Evolutionary conservation across 2,329 filamentous ascomycete genomes (phyloP).

Genomic region (Fragosphaeria purpurea): DNA sequence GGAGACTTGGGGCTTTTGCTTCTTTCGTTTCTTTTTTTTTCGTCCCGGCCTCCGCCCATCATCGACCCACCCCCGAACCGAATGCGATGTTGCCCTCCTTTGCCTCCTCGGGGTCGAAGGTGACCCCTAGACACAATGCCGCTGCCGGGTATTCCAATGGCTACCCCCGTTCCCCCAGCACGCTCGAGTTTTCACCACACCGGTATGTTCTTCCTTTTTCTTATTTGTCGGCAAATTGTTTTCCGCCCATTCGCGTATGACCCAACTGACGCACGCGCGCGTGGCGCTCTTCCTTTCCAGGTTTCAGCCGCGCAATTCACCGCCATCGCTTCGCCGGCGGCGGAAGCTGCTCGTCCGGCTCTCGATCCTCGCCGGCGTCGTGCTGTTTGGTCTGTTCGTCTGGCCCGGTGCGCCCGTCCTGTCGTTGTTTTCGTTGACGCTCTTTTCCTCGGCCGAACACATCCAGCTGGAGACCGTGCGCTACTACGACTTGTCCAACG

Average conservation of each 20-base stretch:
- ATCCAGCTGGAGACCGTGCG: slow-evolving; percentile 87
- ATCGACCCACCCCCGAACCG: too few species aligned
- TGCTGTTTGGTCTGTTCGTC: slow-evolving; percentile 64
- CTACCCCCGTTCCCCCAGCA: slow-evolving; percentile 59
- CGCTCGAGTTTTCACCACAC: slow-evolving; percentile 82
- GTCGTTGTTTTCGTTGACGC: slow-evolving; percentile 57
- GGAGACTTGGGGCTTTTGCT: not conserved
- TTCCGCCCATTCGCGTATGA: not conserved
- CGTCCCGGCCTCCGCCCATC: not conserved
- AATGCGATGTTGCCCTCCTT: slow-evolving; percentile 49
- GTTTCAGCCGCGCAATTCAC: slow-evolving; percentile 75
- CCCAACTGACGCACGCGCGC: too few species aligned
- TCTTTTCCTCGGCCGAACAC: slow-evolving; percentile 56
- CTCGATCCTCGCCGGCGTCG: slow-evolving; percentile 44
- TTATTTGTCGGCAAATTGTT: not conserved
- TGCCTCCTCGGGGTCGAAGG: slow-evolving; percentile 47
- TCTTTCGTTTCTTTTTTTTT: slow-evolving; percentile 2
- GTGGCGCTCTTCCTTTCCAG: slow-evolving; percentile 31
- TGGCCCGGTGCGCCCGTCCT: slow-evolving; percentile 56
- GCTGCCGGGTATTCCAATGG: slow-evolving; percentile 67
- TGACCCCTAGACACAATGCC: slow-evolving; percentile 76
- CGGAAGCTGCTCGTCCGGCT: slow-evolving; percentile 63
- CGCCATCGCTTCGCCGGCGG: slow-evolving; percentile 60
- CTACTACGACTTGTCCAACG: slow-evolving; percentile 90
- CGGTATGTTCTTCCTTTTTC: slow-evolving; percentile 45